Base-by-base conservation (phyloP, 352 stramenopile genomes). In the Thraustotheca clavata region DNA sequence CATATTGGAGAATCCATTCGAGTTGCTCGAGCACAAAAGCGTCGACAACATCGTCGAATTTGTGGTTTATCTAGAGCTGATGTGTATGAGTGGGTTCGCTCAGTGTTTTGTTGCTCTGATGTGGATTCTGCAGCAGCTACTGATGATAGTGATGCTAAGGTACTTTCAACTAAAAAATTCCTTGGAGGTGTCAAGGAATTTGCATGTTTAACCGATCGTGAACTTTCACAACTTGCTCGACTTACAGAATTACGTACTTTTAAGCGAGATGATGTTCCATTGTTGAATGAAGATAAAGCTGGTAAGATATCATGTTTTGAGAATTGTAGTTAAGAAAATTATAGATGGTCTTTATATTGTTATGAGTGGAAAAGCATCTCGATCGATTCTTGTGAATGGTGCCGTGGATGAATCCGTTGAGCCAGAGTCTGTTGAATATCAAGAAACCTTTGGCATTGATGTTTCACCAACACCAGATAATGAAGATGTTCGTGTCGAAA, bases 271-370 rank as follows among this genome's bases (percentile, higher is more conserved):
- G 75, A 83, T 35, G 66, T 80, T 1, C 69, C 81, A n/a, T 11
- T 86, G 1, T 26, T 70, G 0, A 71, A 81, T 67, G 76, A 86
- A 54, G 73, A 73, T 38, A 41, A 71, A 32, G 68, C 75, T 16
- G 57, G 57, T 65, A 29, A n/a, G 57, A 31, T 6, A 14, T 14
- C 11, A 22, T 14, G 7, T 14, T 6, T 14, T 50, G 43, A 29
- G n/a, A n/a, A 4, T 22, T 62, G 12, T 54, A 18, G 26, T 31
- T 11, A 57, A 24, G 46, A 12, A 54, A 59, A 49, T 26, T 62
- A 7, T 49, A 67, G 77, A 86, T 36, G 75, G 77, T n/a, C 67
- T 86, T 20, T 84, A 80, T 52, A 79, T 86, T 26, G 68, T 86
- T 24, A 46, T 81, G 29, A 76, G 72, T 0, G 77, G 77, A 22